Base-by-base conservation (phyloP, 1,284 basidiomycete species). In the Microstroma glucosiphilum region DNA sequence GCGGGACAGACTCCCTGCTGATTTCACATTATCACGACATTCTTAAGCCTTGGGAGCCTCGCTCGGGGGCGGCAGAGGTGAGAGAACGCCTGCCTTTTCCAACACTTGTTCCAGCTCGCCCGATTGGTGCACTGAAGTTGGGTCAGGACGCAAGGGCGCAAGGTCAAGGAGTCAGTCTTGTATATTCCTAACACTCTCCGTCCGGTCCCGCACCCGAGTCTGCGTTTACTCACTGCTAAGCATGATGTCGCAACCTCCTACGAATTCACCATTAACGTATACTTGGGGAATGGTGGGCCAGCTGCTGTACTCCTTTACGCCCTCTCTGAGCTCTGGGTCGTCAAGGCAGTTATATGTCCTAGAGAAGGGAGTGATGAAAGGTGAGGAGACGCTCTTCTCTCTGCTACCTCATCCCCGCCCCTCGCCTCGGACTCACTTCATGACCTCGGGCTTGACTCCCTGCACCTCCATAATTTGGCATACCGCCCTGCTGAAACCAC, bases 241-340 rank as follows among this genome's bases (percentile, higher is more conserved):
- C 59, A 97, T 82, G 73, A 97, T 96, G 81, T 98, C 94, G 80
- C 92, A 96, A 56, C 94, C 94, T 56, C 94, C 94, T 37, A 97
- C 84, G 75, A 98, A 98, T 79, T 96, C 92, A 26, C 93, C 92
- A 62, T 90, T 87, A 48, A 97, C 84, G 78, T 96, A 98, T 9
- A 98, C 82, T 80, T 98, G 94, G 12, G 96, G 96, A 69, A 98
- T 89, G 19, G 94, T 98, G 17, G 94, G 94, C 94, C 94, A 98
- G 43, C 75, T 90, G 55, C 91, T 94, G 80, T 91, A 97, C 80
- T 96, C 92, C 82, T 98, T 97, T 80, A 97, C 94, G 2, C 86
- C 86, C 74, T 81, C 85, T 65, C 91, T 82, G 58, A 94, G 82
- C 74, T 97, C 91, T 49, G 84, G 80, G 79, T 98, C 93, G 76